Evolutionary conservation across 192 early-diverging fungal species (phyloP), one percentile per base, ranked within the genome.

Genomic region (Jimgerdemannia flammicorona): DNA sequence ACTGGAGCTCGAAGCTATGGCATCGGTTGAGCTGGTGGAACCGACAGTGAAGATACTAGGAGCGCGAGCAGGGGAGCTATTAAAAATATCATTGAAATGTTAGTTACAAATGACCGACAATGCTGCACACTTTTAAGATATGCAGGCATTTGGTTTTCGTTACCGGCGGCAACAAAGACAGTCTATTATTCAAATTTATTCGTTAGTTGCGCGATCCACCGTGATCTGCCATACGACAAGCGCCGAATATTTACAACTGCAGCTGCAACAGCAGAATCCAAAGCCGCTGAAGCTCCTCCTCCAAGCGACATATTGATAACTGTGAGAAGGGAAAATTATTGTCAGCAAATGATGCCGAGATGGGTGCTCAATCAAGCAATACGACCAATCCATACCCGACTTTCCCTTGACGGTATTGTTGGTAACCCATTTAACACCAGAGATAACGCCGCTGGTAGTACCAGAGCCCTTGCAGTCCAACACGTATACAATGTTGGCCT

Each of bases 271-370:
- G 92, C 94, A 40, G 83, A 77, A 79, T 98, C 94, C 67, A 98
- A 86, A 3, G 93, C 87, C 67, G 86, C 84, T 71, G 91, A 94
- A 72, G 87, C 86, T 39, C 92, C 91, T 72, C 96, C 96, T 44
- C 97, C 97, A 66, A 99, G 83, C 44, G 87, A 91, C 97, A 99
- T 98, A 85, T 97, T 98, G 70, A 93, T 94, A 4, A 97, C 94
- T 29, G 1, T 29, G 29, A 0, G 29, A 29, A 29, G n/a, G 29
- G 29, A 29, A 29, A 29, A 29, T 29, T 1, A 29, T 0, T 29
- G 1, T 29, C n/a, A n/a, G n/a, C 29, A 29, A 29, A 29, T 29
- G 29, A 29, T 29, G 1, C 29, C 29, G 29, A 29, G 29, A 29
- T 29, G 29, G 29, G n/a, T n/a, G 29, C 29, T 29, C 29, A 29